phyloP scores from a whole-genome alignment of 202 grass and related monocot genomes.

The Musa balbisiana region DNA sequence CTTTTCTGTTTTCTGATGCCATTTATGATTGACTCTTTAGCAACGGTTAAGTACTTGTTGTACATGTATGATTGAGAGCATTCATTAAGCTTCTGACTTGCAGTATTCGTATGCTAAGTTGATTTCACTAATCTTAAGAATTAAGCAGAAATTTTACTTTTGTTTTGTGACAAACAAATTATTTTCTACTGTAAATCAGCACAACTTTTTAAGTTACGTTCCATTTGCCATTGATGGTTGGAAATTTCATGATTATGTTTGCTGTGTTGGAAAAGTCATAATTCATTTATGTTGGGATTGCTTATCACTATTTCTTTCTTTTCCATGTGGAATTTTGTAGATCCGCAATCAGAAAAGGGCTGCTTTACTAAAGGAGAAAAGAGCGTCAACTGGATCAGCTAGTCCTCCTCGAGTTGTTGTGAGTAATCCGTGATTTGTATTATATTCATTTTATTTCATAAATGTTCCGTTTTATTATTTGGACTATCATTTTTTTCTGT shows the following conservation, averaged over 20 bases:
- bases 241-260: background rate
- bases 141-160: no score
- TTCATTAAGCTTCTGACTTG: no score
- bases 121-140: no score
- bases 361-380: conserved; percentile 78
- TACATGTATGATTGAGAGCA: no score
- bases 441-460: background rate
- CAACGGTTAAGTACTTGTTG: no score
- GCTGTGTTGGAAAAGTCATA: background rate
- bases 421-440: conserved; percentile 32
- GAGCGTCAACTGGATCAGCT: conserved; percentile 37
- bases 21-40: no score
- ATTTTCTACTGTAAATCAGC: no score
- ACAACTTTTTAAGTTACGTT: no score
- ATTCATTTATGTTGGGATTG: background rate
- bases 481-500: no score
- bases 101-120: no score
- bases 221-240: no score
- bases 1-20: background rate
- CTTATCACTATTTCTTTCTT: background rate
- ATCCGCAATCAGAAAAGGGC: conserved; percentile 79
- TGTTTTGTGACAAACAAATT: no score
- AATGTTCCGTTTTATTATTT: background rate
- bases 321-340: conserved; percentile 24
- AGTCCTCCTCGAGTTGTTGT: conserved; percentile 71